Evolutionary conservation across 208 protist genomes (phyloP), one percentile per base, ranked within the genome.

Genomic region (Leishmania tarentolae): DNA sequence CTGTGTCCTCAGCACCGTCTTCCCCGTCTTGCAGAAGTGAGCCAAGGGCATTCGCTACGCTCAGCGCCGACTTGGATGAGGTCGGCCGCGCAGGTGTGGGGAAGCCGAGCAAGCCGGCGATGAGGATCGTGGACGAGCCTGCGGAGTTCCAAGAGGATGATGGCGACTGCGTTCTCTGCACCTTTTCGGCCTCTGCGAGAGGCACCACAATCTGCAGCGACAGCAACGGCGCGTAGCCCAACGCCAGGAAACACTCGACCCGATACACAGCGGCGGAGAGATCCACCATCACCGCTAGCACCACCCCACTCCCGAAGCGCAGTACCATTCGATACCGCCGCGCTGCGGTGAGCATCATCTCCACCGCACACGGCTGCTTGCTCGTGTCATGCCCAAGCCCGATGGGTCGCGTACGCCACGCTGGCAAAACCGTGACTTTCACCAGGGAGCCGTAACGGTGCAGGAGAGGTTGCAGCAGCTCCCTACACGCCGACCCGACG

Each of bases 261-360:
- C 85, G 87, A 76, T 86, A 88, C 47, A 80, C 66, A 40, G 80
- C 53, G 9, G 87, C 81, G 19, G 88, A 77, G 28, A 94, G 80
- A 78, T 97, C 92, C 11, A 94, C 76, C 88, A 95, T 90, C 47
- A 95, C 92, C 37, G 91, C 87, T 52, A 89, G 79, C 75, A 96
- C 71, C 78, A 94, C 88, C 17, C 87, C 88, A 28, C 80, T 85
- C 46, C 83, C 83, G 35, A 95, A 97, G 78, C 86, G 82, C 47
- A 86, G 69, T 24, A 97, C 80, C 69, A 97, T 69, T 42, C 93
- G 93, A 79, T 93, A 95, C 63, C 90, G 92, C 66, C 85, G 86
- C 31, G 87, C 81, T 21, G 75, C 72, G 57, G 72, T 82, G 72
- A 90, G 81, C 40, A 91, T 71, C 40, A 91, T 75, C 79, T 89